Conservation (phyloP, 768 basidiomycete genomes). For the Mycena albidolilacea region DNA sequence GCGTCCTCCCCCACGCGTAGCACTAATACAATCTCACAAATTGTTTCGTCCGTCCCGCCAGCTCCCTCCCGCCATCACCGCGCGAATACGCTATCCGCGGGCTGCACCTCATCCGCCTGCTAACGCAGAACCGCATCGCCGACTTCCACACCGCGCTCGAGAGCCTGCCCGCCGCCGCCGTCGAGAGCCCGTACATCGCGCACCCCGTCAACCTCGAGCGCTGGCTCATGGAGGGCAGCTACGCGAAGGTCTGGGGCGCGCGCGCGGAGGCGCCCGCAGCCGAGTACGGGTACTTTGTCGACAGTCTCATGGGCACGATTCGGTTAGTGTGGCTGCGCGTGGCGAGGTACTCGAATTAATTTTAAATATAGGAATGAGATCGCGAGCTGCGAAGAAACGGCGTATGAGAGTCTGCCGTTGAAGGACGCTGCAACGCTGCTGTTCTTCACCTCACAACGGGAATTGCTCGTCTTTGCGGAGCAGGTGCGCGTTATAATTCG, state of each 20-base stretch:
- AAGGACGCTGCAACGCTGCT: constrained; percentile 92
- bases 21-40: not conserved
- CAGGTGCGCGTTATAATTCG: constrained; percentile 62
- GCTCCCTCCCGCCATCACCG: constrained; percentile 87
- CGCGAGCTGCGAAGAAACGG: constrained; percentile 94
- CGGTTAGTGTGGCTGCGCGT: constrained; percentile 64
- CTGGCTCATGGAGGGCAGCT: constrained; percentile 99
- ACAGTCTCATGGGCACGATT: constrained; percentile 94
- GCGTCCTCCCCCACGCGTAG: constrained; percentile 9
- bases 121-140: constrained; percentile 96
- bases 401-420: constrained; percentile 92
- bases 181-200: constrained; percentile 79
- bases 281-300: constrained; percentile 95
- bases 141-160: constrained; percentile 98
- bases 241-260: constrained; percentile 98
- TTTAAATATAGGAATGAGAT: constrained; percentile 85
- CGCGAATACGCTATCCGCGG: constrained; percentile 92
- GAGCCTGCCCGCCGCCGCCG: constrained; percentile 82
- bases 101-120: constrained; percentile 93
- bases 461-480: constrained; percentile 87
- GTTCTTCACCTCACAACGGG: constrained; percentile 89
- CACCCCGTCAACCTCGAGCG: constrained; percentile 94
- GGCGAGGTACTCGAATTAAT: constrained; percentile 6
- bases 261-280: constrained; percentile 93
- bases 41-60: constrained; percentile 42